A percentile compares a stretch with the other conserved stretches of the same genome.
Conservation (phyloP, 257 asterid species). For the Solanum verrucosum region DNA sequence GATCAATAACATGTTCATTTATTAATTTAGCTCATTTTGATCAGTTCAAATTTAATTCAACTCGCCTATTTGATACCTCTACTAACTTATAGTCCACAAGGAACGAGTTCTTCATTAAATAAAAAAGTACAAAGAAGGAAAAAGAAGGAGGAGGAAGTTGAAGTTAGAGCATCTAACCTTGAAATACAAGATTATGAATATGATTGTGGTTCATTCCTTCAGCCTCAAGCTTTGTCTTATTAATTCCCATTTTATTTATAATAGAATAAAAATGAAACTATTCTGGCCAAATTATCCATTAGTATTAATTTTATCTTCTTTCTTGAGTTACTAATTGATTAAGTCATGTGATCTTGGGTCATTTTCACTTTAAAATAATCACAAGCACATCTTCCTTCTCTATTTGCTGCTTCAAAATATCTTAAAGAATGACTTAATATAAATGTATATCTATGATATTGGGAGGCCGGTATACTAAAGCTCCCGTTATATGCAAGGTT, state of each 20-base stretch:
- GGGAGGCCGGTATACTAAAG: background rate
- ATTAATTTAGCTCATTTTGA: background rate
- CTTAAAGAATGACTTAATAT: background rate
- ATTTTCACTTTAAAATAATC: background rate
- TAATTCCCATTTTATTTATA: background rate
- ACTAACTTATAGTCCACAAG: background rate
- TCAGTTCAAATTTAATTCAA: background rate
- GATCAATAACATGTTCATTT: background rate
- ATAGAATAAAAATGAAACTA: background rate
- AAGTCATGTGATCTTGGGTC: background rate
- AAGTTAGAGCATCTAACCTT: background rate
- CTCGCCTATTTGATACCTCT: background rate
- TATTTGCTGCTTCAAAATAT: background rate
- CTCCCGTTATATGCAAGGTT: background rate
- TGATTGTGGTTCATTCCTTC: background rate
- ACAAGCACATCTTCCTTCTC: background rate
- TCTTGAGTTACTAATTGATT: background rate
- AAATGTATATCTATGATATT: too few relatives aligned
- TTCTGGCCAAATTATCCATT: background rate
- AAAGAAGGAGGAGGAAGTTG: background rate
- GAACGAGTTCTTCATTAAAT: background rate
- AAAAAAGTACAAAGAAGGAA: background rate
- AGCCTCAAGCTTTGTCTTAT: background rate
- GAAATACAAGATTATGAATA: background rate
- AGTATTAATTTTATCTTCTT: background rate